Percentiles rank a stretch among this genome's conserved stretches.
These are phyloP conservation scores for Coleophoma crateriformis DNA, from an alignment of 2,329 filamentous ascomycete species.

Conservation along the genomic window DNA sequence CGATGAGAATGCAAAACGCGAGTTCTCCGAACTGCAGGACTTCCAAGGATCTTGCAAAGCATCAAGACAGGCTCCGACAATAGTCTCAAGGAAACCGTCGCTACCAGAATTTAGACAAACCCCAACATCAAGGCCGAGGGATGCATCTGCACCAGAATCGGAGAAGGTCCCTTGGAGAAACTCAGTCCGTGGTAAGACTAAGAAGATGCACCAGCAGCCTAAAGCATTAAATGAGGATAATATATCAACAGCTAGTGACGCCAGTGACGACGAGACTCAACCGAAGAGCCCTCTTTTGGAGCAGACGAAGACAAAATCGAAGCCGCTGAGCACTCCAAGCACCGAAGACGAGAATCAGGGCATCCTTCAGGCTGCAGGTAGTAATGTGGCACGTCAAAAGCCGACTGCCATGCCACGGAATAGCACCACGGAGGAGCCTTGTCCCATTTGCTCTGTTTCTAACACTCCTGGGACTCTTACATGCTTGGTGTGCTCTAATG, in stretches of 20 bases:
- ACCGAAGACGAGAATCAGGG: background rate
- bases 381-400: background rate
- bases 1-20: slow-evolving; percentile 51
- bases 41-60: slow-evolving; percentile 20
- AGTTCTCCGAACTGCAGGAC: slow-evolving; percentile 62
- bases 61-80: slow-evolving; percentile 5
- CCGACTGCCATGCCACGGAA: background rate
- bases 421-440: slow-evolving; percentile 32
- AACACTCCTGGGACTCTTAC: slow-evolving; percentile 51
- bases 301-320: background rate
- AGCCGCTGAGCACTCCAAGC: background rate
- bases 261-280: background rate
- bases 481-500: slow-evolving; percentile 66
- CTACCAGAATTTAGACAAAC: no score
- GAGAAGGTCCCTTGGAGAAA: background rate
- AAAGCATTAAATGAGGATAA: background rate
- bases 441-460: slow-evolving; percentile 59
- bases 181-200: background rate
- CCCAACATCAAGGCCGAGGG: background rate
- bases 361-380: background rate
- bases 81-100: slow-evolving; percentile 5
- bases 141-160: background rate
- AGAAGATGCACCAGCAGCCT: background rate
- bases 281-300: background rate
- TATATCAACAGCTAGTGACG: background rate